Evolutionary conservation across 2,329 filamentous ascomycete genomes (phyloP).

Genomic region (Colletotrichum sp.): DNA sequence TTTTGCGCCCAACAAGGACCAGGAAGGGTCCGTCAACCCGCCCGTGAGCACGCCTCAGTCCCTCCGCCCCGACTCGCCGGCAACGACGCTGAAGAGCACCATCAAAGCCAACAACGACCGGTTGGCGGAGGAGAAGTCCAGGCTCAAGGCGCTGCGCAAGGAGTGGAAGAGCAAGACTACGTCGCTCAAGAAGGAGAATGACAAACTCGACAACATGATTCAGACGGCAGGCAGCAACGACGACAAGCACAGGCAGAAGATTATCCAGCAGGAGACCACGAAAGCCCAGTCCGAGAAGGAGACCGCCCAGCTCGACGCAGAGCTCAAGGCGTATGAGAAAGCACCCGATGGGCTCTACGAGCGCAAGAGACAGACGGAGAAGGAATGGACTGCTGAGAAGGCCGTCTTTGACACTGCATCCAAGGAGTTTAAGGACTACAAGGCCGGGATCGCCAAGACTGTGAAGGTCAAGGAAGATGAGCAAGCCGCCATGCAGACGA

Average conservation of each 20-base stretch:
- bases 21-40: conserved; percentile 39
- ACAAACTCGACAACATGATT: conserved; percentile 69
- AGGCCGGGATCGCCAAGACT: conserved; percentile 66
- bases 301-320: conserved; percentile 54
- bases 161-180: conserved; percentile 76
- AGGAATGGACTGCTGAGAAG: conserved; percentile 59
- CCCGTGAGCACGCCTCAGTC: conserved; percentile 57
- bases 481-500: conserved; percentile 65
- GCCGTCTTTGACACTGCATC: conserved; percentile 64
- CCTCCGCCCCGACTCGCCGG: conserved; percentile 76
- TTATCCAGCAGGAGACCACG: conserved; percentile 76
- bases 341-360: conserved; percentile 67
- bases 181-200: conserved; percentile 74
- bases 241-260: conserved; percentile 77
- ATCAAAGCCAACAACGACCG: conserved; percentile 75
- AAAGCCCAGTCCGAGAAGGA: conserved; percentile 69
- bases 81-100: conserved; percentile 77
- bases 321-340: conserved; percentile 69
- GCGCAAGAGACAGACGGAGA: conserved; percentile 60
- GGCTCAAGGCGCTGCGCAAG: conserved; percentile 73
- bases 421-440: conserved; percentile 61
- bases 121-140: conserved; percentile 70
- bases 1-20: conserved; percentile 49
- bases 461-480: conserved; percentile 69
- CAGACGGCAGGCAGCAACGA: conserved; percentile 75